These are phyloP conservation scores for Solanum corneliomulleri DNA, from an alignment of 257 asterid genomes.

Conservation along the genomic window DNA sequence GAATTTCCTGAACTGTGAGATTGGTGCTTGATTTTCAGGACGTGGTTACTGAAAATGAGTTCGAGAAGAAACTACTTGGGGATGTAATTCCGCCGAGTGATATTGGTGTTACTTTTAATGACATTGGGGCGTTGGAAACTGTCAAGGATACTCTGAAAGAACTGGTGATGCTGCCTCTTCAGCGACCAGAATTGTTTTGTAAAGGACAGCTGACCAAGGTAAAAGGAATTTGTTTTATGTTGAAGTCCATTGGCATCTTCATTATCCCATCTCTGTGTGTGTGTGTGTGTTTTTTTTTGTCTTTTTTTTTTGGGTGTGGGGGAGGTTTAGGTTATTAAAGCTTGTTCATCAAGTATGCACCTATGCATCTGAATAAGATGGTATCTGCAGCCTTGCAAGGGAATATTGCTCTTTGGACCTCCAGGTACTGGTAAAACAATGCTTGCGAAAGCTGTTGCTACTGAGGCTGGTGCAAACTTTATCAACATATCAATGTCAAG, in stretches of 20 bases:
- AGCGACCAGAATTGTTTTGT: constrained; percentile 78
- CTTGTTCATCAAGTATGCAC: neutral
- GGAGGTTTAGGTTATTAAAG: neutral
- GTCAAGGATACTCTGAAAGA: constrained; percentile 89
- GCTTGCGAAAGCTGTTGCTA: constrained; percentile 96
- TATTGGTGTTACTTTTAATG: constrained; percentile 79
- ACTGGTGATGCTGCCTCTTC: constrained; percentile 86
- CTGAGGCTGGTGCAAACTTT: constrained; percentile 89
- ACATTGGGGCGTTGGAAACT: constrained; percentile 83
- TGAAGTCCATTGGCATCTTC: neutral
- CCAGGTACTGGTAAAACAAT: constrained; percentile 90
- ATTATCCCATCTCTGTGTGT: neutral
- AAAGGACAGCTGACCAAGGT: constrained; percentile 91
- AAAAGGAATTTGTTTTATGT: neutral
- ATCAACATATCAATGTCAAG: constrained; percentile 88
- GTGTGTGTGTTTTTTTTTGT: neutral
- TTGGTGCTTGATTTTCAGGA: constrained; percentile 40
- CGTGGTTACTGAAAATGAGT: constrained; percentile 77
- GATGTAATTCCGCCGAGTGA: constrained; percentile 85
- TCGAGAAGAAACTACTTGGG: constrained; percentile 73
- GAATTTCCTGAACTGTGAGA: constrained; percentile 3
- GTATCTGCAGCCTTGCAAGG: constrained; percentile 77
- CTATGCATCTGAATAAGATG: constrained; percentile 4
- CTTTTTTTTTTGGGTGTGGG: no score
- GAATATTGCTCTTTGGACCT: constrained; percentile 90